Conservation (phyloP, 805 yeast genomes). For the Yarrowia osloensis region DNA sequence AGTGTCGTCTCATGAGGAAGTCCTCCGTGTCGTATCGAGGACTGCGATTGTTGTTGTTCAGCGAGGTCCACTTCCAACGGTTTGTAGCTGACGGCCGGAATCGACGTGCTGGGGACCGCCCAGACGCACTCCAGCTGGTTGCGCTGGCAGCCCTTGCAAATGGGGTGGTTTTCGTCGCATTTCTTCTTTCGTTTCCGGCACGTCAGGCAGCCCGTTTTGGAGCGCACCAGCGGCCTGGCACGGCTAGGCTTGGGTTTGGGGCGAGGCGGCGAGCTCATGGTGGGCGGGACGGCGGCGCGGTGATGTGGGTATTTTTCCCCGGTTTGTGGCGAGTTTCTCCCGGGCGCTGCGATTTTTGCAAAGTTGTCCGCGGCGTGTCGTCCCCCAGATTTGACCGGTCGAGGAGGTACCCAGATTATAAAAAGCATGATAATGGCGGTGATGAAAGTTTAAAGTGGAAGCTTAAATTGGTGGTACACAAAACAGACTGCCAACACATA, state of each 20-base stretch:
- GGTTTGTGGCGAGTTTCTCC: neutral
- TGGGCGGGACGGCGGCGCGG: neutral
- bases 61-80: neutral
- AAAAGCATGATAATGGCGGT: conserved; percentile 4
- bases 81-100: conserved; percentile 15
- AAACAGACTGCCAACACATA: no score
- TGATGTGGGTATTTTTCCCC: neutral
- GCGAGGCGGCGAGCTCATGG: neutral
- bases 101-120: conserved; percentile 13
- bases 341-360: no score
- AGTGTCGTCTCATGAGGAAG: neutral
- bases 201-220: conserved; percentile 19
- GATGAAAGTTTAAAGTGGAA: neutral
- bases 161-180: conserved; percentile 71
- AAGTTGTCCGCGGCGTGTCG: neutral
- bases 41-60: neutral
- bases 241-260: neutral
- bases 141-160: conserved; percentile 17
- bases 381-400: neutral
- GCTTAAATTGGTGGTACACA: neutral
- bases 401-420: neutral
- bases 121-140: conserved; percentile 22
- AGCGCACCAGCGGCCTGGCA: neutral
- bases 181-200: conserved; percentile 41
- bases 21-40: no score